Percentiles rank a stretch among this genome's conserved stretches.
Evolutionary conservation across 768 basidiomycete genomes (phyloP).

Genomic region (Russula sp.): DNA sequence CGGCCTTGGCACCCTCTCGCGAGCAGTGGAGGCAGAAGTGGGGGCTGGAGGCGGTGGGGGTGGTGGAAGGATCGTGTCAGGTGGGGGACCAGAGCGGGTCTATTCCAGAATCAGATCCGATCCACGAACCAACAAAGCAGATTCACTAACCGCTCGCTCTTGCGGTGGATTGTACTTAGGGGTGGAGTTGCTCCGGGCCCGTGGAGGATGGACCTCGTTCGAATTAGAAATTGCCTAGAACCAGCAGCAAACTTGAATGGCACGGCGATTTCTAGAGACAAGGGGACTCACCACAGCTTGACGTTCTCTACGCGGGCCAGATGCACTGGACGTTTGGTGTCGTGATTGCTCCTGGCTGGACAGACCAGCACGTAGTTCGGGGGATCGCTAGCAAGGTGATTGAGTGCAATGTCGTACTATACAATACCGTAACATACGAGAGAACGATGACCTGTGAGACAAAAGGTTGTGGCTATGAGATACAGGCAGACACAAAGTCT

Average conservation of each 20-base stretch:
- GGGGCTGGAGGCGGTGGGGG: neutral
- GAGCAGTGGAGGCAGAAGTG: neutral
- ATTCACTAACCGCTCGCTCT: constrained; percentile 10
- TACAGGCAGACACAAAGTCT: too few species aligned
- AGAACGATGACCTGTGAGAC: neutral
- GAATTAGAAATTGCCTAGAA: neutral
- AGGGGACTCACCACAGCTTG: constrained; percentile 5
- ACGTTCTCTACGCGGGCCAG: constrained; percentile 11
- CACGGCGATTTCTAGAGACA: neutral
- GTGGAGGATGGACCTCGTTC: neutral
- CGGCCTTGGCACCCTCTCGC: constrained; percentile 15
- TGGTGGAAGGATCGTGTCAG: neutral
- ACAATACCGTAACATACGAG: neutral
- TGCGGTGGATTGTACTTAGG: neutral
- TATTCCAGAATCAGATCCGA: neutral
- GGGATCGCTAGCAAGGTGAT: constrained; percentile 7
- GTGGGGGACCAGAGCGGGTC: constrained; percentile 3
- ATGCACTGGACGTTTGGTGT: neutral
- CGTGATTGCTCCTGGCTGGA: constrained; percentile 4
- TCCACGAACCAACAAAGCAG: neutral
- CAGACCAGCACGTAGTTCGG: neutral
- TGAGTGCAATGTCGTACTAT: neutral
- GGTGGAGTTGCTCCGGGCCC: neutral
- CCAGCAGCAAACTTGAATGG: neutral
- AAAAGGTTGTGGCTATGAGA: neutral